These are phyloP conservation scores for Cenchrus americanus DNA, from an alignment of 176 grass and related monocot genomes.

Conservation along the genomic window DNA sequence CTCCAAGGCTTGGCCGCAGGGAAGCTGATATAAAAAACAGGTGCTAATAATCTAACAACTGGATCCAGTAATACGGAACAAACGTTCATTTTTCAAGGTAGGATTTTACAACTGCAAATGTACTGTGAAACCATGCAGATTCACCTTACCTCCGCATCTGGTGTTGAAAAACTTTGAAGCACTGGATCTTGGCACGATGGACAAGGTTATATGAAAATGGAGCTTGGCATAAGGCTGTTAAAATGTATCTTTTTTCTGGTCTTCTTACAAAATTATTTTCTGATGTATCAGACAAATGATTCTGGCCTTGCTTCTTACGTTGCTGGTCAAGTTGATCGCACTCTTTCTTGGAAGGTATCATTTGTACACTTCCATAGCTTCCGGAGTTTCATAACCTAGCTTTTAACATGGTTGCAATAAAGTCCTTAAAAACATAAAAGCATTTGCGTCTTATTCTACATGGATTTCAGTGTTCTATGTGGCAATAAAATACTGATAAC, in stretches of 20 bases:
- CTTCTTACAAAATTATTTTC: constrained; percentile 40
- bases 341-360: constrained; percentile 89
- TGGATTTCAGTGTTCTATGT: background rate
- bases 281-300: constrained; percentile 69
- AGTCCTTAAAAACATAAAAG: background rate
- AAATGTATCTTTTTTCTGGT: constrained; percentile 2
- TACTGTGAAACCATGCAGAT: constrained; percentile 49
- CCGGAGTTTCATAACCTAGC: background rate
- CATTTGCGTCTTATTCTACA: background rate
- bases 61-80: background rate
- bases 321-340: constrained; percentile 64
- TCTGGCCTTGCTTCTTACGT: constrained; percentile 75
- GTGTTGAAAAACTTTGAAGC: constrained; percentile 82
- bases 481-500: constrained; percentile 4
- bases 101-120: background rate
- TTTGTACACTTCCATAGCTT: background rate
- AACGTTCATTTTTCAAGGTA: background rate
- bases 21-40: constrained; percentile 97
- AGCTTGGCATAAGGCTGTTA: background rate
- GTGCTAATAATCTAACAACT: constrained; percentile 42
- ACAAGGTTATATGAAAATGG: constrained; percentile 54
- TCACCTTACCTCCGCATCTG: constrained; percentile 72
- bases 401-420: background rate
- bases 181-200: constrained; percentile 76
- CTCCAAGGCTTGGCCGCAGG: constrained; percentile 80